Evolutionary conservation across 495 filamentous ascomycete genomes (phyloP).

Genomic region (Haplographium delicatum): DNA sequence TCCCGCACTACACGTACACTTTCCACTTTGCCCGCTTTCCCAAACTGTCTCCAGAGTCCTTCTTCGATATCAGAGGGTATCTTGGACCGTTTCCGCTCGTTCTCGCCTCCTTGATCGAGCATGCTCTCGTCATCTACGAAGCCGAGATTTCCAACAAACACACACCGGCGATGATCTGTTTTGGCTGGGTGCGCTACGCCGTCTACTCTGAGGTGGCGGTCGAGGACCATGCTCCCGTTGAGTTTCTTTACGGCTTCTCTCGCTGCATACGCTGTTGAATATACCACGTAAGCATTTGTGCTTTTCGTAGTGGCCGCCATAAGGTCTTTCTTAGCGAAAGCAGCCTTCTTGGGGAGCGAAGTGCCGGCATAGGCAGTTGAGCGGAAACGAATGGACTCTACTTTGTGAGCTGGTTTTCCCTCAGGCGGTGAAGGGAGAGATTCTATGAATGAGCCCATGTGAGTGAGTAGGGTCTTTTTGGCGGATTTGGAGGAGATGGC

Average conservation of each 20-base stretch:
- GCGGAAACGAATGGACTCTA: constrained; percentile 89
- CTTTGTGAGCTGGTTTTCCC: constrained; percentile 50
- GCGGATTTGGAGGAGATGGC: constrained; percentile 76
- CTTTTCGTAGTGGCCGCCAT: constrained; percentile 86
- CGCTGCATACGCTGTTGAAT: constrained; percentile 64
- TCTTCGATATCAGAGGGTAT: constrained; percentile 88
- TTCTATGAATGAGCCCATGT: constrained; percentile 51
- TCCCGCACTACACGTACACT: constrained; percentile 93
- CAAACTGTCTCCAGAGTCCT: constrained; percentile 87
- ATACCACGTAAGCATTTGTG: constrained; percentile 93
- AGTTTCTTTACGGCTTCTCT: constrained; percentile 69
- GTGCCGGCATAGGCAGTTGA: constrained; percentile 75
- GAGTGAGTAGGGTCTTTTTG: constrained; percentile 68
- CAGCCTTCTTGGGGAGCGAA: constrained; percentile 82
- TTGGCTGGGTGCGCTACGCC: constrained; percentile 80
- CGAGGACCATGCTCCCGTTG: constrained; percentile 79
- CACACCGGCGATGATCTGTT: constrained; percentile 78
- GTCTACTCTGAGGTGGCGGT: constrained; percentile 87
- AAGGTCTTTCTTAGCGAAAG: constrained; percentile 75
- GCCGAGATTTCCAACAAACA: constrained; percentile 94
- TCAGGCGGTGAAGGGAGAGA: constrained; percentile 31
- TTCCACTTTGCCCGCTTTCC: constrained; percentile 75
- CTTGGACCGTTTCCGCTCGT: constrained; percentile 58
- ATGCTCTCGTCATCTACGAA: constrained; percentile 83
- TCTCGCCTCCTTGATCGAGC: constrained; percentile 55